Percentiles rank a stretch among this genome's conserved stretches.
Evolutionary conservation across 306 rosid species (phyloP).

Genomic region (Boehmeria nivea): DNA sequence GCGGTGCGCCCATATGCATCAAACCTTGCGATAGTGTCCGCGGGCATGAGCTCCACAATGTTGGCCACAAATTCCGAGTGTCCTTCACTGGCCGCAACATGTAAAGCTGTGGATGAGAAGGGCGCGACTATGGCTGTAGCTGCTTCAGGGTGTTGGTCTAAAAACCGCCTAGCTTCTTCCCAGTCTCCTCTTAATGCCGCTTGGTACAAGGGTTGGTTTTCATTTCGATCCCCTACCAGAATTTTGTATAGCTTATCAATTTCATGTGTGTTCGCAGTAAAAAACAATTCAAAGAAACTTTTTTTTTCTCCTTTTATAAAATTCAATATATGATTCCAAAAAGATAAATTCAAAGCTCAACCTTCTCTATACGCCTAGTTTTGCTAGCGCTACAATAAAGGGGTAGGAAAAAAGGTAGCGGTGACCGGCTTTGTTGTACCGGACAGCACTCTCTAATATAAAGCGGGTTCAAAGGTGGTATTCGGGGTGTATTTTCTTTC

Average conservation of each 20-base stretch:
- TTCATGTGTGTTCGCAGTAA: too few relatives aligned
- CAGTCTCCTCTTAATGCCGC: constrained; percentile 47
- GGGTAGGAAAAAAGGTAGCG: too few relatives aligned
- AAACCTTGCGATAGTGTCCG: neutral
- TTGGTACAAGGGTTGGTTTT: constrained; percentile 31
- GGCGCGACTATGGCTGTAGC: constrained; percentile 29
- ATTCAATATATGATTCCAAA: too few relatives aligned
- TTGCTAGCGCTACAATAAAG: too few relatives aligned
- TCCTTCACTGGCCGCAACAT: neutral
- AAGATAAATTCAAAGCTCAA: too few relatives aligned
- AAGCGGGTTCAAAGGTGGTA: too few relatives aligned
- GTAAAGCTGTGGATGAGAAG: constrained; percentile 31
- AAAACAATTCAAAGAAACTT: too few relatives aligned
- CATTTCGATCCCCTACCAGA: neutral
- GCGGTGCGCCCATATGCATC: neutral
- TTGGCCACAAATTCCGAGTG: neutral
- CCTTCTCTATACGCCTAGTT: too few relatives aligned
- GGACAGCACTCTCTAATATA: too few relatives aligned
- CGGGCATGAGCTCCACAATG: neutral
- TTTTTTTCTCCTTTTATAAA: too few relatives aligned
- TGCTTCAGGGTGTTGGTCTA: constrained; percentile 34
- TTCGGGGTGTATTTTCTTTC: too few relatives aligned
- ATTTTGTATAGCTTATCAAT: neutral
- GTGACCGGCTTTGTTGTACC: too few relatives aligned
- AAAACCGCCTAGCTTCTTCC: constrained; percentile 30